Evolutionary conservation across 495 filamentous ascomycete species (phyloP), one percentile per base, ranked within the genome.

Genomic region (Durotheca rogersii): DNA sequence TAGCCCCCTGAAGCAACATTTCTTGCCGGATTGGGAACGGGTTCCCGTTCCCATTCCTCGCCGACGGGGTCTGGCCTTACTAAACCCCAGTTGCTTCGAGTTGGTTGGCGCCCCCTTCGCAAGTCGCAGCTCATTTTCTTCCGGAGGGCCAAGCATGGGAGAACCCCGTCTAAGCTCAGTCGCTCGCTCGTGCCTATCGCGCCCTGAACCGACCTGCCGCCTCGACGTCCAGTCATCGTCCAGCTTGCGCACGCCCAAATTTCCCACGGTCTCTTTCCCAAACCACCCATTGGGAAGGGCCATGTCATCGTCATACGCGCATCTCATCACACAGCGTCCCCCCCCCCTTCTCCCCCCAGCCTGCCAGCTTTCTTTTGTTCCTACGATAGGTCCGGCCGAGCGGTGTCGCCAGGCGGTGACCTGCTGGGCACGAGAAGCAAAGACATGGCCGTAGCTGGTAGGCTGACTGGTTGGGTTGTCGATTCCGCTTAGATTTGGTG

Each of bases 251-350:
- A 56, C 43, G 17, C 60, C 52, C 39, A 55, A 65, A 65, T 65
- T 53, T 65, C 62, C 62, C 62, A 36, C 47, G 37, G 44, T 36
- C 56, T 43, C 20, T 19, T 55, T 37, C 49, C 33, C 9, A 25
- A 47, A 53, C 41, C 45, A 56, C 45, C 41, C 55, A n/a, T n/a
- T 56, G 43, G 55, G 34, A 53, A 53, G 21, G 57, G 39, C 29
- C 32, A 49, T 56, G 35, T 49, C 47, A 53, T 57, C 53, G 53
- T 61, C 48, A 58, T 56, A 35, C 53, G 32, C 48, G 33, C 58
- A 55, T 54, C 56, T n/a, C 53, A 58, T 58, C 55, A 58, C 55
- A 58, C 49, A 51, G 55, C 55, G 53, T 58, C 25, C 34, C 43
- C 44, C n/a, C n/a, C n/a, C n/a, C n/a, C n/a, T n/a, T n/a, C n/a